Conservation (phyloP, 2,329 filamentous ascomycete genomes). For the Scopulariopsis brevicaulis region DNA sequence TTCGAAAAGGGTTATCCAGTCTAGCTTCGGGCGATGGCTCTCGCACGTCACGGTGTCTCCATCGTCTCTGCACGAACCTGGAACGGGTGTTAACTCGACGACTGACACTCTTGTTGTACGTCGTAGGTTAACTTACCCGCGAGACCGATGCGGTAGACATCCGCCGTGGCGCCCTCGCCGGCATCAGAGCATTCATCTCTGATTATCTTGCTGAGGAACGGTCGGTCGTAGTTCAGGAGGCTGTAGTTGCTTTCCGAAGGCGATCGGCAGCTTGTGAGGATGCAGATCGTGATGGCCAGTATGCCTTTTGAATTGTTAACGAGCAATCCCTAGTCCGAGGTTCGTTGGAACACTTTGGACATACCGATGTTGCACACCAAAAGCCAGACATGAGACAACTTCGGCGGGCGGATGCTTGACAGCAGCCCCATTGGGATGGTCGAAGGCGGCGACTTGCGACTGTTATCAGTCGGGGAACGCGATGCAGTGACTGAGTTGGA, state of each 20-base stretch:
- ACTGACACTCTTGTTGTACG: too few species aligned
- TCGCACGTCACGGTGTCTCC: neutral
- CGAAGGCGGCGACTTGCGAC: too few species aligned
- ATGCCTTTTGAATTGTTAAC: neutral
- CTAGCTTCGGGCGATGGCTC: neutral
- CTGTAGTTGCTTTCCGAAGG: slow-evolving; percentile 3
- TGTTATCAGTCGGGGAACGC: too few species aligned
- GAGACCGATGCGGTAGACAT: slow-evolving; percentile 2
- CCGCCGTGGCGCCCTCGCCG: neutral
- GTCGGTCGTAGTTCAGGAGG: slow-evolving; percentile 1
- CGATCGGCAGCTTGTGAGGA: slow-evolving; percentile 2
- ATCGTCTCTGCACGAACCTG: neutral
- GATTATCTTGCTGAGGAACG: neutral
- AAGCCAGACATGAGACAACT: neutral
- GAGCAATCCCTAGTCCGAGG: neutral
- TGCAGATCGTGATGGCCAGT: slow-evolving; percentile 3
- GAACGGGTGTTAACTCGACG: too few species aligned
- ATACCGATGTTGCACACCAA: slow-evolving; percentile 1
- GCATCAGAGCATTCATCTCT: slow-evolving; percentile 1
- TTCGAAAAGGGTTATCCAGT: neutral
- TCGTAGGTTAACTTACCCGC: neutral
- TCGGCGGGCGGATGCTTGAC: neutral
- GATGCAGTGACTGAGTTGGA: too few species aligned
- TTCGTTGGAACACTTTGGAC: neutral
- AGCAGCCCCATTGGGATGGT: neutral